Percentiles rank a stretch among this genome's conserved stretches.
Evolutionary conservation across 495 filamentous ascomycete species (phyloP).

Genomic region (Saxophila tyrrhenica): DNA sequence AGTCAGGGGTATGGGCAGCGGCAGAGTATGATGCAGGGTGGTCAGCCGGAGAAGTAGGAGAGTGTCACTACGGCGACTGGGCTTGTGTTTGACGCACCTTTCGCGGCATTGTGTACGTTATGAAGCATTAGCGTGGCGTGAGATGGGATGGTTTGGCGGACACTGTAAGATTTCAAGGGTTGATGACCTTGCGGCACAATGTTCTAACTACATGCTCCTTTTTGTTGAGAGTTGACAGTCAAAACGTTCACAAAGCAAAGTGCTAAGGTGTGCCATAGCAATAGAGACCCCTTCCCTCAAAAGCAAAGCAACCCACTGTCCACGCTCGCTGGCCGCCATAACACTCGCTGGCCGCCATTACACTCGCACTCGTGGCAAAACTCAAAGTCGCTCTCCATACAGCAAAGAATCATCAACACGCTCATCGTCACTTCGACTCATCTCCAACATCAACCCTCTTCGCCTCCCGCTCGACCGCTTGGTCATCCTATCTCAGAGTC

Average conservation of each 20-base stretch:
- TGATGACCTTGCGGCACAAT: too few relatives aligned
- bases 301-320: too few relatives aligned
- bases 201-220: too few relatives aligned
- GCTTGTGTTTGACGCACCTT: too few relatives aligned
- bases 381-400: neutral
- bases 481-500: neutral
- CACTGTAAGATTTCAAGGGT: neutral
- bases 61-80: too few relatives aligned
- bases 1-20: constrained; percentile 17
- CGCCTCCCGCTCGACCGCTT: neutral
- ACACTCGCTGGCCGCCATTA: too few relatives aligned
- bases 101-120: too few relatives aligned
- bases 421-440: neutral
- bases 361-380: neutral
- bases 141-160: neutral
- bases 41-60: too few relatives aligned
- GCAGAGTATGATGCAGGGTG: neutral
- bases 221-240: too few relatives aligned
- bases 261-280: neutral
- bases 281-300: too few relatives aligned
- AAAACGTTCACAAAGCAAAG: neutral
- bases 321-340: too few relatives aligned
- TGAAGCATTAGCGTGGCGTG: neutral
- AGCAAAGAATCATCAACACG: too few relatives aligned
- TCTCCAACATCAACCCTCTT: neutral